These are phyloP conservation scores for Diplocarpon rosae DNA, from an alignment of 2,329 filamentous ascomycete genomes.

Conservation along the genomic window DNA sequence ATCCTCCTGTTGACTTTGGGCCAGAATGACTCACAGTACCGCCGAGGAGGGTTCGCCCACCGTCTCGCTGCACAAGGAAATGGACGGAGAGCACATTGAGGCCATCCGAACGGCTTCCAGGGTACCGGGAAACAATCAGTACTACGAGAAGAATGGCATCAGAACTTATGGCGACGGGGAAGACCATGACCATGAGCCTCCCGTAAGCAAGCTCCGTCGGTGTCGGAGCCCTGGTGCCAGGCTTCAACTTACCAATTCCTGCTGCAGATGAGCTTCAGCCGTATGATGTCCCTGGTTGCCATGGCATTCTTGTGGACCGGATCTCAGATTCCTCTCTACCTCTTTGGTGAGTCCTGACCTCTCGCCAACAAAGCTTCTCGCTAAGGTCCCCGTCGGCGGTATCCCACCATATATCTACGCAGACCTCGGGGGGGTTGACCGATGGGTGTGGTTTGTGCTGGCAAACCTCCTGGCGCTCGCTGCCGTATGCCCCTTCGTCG, in stretches of 20 bases:
- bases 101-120: slow-evolving; percentile 16
- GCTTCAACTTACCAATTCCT: slow-evolving; percentile 21
- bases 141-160: slow-evolving; percentile 27
- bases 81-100: slow-evolving; percentile 14
- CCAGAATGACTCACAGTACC: slow-evolving; percentile 3
- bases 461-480: slow-evolving; percentile 44
- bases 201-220: slow-evolving; percentile 26
- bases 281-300: slow-evolving; percentile 43
- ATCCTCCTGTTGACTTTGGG: not conserved
- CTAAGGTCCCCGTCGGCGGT: slow-evolving; percentile 4
- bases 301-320: slow-evolving; percentile 53
- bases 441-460: slow-evolving; percentile 29
- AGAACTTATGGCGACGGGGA: slow-evolving; percentile 36
- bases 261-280: slow-evolving; percentile 34
- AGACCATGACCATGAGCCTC: slow-evolving; percentile 35
- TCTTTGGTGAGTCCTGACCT: slow-evolving; percentile 28
- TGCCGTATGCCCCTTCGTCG: slow-evolving; percentile 52
- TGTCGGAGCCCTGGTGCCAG: not conserved
- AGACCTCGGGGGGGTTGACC: slow-evolving; percentile 43
- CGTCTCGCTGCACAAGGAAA: slow-evolving; percentile 18
- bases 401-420: slow-evolving; percentile 44
- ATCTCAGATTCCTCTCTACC: slow-evolving; percentile 46
- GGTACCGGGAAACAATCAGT: slow-evolving; percentile 18
- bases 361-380: not conserved
- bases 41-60: slow-evolving; percentile 7